Evolutionary conservation across 192 early-diverging fungal species (phyloP).

Genomic region (Coemansia javaensis): DNA sequence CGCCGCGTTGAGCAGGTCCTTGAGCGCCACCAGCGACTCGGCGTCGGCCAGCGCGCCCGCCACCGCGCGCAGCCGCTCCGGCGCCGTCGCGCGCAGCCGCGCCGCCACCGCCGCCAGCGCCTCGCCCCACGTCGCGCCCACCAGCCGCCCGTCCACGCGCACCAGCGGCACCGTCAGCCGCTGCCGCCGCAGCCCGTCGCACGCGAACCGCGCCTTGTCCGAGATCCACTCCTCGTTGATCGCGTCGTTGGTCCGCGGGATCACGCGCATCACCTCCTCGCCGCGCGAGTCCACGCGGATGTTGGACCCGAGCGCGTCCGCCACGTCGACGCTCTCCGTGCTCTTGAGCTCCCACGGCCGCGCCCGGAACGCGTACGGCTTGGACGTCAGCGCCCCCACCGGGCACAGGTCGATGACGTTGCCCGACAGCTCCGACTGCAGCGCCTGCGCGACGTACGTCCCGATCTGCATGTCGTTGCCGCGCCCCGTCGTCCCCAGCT

Average conservation of each 20-base stretch:
- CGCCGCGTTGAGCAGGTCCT: slow-evolving; percentile 86
- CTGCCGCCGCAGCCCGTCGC: slow-evolving; percentile 94
- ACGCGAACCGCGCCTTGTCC: slow-evolving; percentile 94
- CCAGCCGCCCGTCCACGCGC: slow-evolving; percentile 76
- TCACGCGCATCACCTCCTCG: slow-evolving; percentile 91
- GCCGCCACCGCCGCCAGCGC: slow-evolving; percentile 72
- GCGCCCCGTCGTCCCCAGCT: slow-evolving; percentile 91
- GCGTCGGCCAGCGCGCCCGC: slow-evolving; percentile 93
- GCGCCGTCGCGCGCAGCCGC: slow-evolving; percentile 56
- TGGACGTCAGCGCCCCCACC: slow-evolving; percentile 94
- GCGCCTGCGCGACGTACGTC: slow-evolving; percentile 86
- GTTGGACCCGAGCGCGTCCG: slow-evolving; percentile 92
- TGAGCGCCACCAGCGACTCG: slow-evolving; percentile 88
- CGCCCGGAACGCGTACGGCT: slow-evolving; percentile 91
- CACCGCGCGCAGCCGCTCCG: slow-evolving; percentile 70
- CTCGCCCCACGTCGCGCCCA: slow-evolving; percentile 78
- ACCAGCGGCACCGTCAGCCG: slow-evolving; percentile 89
- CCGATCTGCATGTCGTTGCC: slow-evolving; percentile 99
- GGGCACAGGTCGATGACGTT: slow-evolving; percentile 98
- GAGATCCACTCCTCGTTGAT: slow-evolving; percentile 99
- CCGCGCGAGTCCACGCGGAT: slow-evolving; percentile 95
- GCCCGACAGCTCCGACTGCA: slow-evolving; percentile 92
- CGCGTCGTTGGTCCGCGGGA: slow-evolving; percentile 95
- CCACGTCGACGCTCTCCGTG: slow-evolving; percentile 92
- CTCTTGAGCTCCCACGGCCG: slow-evolving; percentile 97